Percentiles rank a stretch among this genome's conserved stretches.
Evolutionary conservation across 106 monocot genomes (phyloP).

Genomic region (Phalaenopsis equestris): DNA sequence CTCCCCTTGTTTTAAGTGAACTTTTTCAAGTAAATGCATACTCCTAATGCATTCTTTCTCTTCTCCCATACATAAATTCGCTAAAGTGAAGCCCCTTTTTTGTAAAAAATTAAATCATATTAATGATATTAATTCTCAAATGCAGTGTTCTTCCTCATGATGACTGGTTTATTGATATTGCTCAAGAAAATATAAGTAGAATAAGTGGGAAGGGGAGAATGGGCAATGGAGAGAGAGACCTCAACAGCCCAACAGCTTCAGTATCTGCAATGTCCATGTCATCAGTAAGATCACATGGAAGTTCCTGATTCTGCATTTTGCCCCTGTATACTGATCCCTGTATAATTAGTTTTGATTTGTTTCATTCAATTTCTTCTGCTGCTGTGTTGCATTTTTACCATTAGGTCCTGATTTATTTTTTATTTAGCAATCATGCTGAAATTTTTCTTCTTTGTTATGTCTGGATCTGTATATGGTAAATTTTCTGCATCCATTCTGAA

Average conservation of each 20-base stretch:
- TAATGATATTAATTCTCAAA: neutral
- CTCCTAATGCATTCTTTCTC: no score
- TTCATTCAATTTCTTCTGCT: constrained; percentile 7
- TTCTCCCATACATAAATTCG: no score
- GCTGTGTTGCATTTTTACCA: neutral
- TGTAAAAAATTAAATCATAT: no score
- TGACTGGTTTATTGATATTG: constrained; percentile 74
- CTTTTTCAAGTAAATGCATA: no score
- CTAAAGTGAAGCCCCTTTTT: no score
- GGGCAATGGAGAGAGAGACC: constrained; percentile 59
- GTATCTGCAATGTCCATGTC: constrained; percentile 80
- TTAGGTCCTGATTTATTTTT: constrained; percentile 9
- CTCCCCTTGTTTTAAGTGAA: no score
- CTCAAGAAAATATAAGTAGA: constrained; percentile 59
- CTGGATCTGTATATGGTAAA: constrained; percentile 4
- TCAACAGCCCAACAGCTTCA: constrained; percentile 84
- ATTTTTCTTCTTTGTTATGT: neutral
- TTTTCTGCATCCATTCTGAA: neutral
- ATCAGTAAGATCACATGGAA: constrained; percentile 68
- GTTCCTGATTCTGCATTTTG: constrained; percentile 28
- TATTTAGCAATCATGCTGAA: neutral
- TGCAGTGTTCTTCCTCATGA: constrained; percentile 79
- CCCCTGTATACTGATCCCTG: constrained; percentile 12
- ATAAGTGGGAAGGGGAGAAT: constrained; percentile 47
- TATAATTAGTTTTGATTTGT: constrained; percentile 25